phyloP scores from a whole-genome alignment of 2,329 filamentous ascomycete species.

The Xylaria sp. region DNA sequence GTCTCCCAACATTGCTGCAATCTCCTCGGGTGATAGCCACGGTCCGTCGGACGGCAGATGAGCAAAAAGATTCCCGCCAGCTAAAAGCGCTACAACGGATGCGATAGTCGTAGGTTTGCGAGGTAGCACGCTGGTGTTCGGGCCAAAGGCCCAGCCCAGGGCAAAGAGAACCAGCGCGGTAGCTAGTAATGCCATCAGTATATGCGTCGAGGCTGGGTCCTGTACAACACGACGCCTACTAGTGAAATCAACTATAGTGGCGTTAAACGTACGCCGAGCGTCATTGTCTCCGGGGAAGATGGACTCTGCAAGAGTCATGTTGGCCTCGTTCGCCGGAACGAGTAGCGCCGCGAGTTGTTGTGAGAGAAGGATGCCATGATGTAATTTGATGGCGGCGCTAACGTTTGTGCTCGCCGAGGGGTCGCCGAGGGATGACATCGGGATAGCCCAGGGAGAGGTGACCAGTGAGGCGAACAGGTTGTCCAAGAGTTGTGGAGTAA shows the following conservation, averaged over 20 bases:
- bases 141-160: conserved; percentile 14
- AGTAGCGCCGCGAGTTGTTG: not conserved
- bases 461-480: not conserved
- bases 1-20: not conserved
- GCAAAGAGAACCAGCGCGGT: conserved; percentile 14
- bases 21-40: not conserved
- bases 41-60: not conserved
- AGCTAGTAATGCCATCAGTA: conserved; percentile 5
- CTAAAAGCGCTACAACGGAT: conserved; percentile 20
- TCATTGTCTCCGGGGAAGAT: not conserved
- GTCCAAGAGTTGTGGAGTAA: not conserved
- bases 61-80: conserved; percentile 23
- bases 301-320: not conserved
- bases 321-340: not conserved
- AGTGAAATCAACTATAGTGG: not conserved
- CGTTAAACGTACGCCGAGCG: not conserved
- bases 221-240: conserved; percentile 7
- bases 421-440: not conserved
- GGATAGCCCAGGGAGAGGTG: conserved; percentile 1
- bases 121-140: conserved; percentile 20
- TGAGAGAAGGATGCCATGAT: not conserved
- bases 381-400: not conserved
- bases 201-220: conserved; percentile 9
- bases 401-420: not conserved
- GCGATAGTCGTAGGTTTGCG: conserved; percentile 23